Conservation (phyloP, 1,139 yeast genomes). For the Arxiozyma slooffiae region DNA sequence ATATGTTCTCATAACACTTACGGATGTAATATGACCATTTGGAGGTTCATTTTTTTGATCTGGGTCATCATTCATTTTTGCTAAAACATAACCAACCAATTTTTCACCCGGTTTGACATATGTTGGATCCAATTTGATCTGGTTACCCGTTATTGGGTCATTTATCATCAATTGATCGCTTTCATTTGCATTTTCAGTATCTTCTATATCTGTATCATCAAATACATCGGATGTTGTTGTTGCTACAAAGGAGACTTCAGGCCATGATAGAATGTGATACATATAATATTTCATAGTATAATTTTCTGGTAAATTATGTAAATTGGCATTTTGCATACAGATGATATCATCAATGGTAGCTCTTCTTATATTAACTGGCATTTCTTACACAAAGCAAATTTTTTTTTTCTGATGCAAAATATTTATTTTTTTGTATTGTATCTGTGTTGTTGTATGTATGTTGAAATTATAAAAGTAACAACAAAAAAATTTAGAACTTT, state of each 20-base stretch:
- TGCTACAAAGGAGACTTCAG: slow-evolving; percentile 94
- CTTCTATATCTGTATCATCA: slow-evolving; percentile 29
- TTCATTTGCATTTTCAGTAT: slow-evolving; percentile 26
- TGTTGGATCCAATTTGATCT: slow-evolving; percentile 38
- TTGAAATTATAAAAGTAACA: neutral
- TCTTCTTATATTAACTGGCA: slow-evolving; percentile 82
- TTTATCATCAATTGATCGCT: slow-evolving; percentile 20
- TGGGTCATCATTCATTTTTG: slow-evolving; percentile 94
- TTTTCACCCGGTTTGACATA: slow-evolving; percentile 62
- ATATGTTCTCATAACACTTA: slow-evolving; percentile 91
- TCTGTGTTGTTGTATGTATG: neutral
- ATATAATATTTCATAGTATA: slow-evolving; percentile 85
- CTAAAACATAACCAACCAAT: slow-evolving; percentile 87
- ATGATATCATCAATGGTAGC: slow-evolving; percentile 82
- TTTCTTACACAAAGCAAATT: slow-evolving; percentile 17
- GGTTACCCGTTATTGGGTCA: slow-evolving; percentile 16
- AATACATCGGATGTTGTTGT: slow-evolving; percentile 48
- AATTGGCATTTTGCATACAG: slow-evolving; percentile 93
- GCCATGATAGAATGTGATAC: slow-evolving; percentile 94
- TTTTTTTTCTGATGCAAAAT: neutral
- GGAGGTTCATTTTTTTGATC: slow-evolving; percentile 53
- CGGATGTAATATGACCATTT: slow-evolving; percentile 89
- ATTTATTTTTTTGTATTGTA: too few relatives aligned
- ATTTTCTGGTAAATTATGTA: slow-evolving; percentile 90
- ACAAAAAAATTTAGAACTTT: too few relatives aligned